A percentile compares a stretch with the other conserved stretches of the same genome.
Evolutionary conservation across 1,284 basidiomycete species (phyloP).

Genomic region (Exobasidium cylindrosporum): DNA sequence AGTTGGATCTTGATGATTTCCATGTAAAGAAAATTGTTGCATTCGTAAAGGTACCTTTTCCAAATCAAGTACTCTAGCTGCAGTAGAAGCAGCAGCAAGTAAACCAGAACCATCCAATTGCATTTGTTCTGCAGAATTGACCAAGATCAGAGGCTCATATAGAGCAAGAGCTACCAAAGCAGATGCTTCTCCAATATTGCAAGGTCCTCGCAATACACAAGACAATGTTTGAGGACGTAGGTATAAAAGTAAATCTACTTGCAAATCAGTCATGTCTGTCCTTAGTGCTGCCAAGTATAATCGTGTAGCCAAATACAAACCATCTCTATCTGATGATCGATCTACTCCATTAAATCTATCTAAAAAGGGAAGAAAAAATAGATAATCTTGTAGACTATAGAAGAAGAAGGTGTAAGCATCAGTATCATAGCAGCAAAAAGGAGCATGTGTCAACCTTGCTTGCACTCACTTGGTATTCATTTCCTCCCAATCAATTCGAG

Average conservation of each 20-base stretch:
- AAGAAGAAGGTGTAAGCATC: neutral
- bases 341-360: neutral
- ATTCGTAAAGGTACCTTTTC: neutral
- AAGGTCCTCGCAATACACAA: neutral
- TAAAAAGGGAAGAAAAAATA: neutral
- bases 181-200: neutral
- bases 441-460: too few relatives aligned
- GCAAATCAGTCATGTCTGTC: neutral
- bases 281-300: neutral
- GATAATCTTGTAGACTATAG: neutral
- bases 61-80: neutral
- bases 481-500: neutral
- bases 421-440: too few relatives aligned
- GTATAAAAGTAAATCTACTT: neutral
- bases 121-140: neutral
- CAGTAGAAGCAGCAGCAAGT: constrained; percentile 1
- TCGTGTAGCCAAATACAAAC: neutral
- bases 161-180: neutral
- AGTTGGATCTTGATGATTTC: constrained; percentile 1
- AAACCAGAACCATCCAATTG: neutral
- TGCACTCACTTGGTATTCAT: neutral
- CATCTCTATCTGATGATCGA: neutral
- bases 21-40: neutral
- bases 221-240: neutral
- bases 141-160: constrained; percentile 4